Evolutionary conservation across 768 basidiomycete species (phyloP).

Genomic region (Cystofilobasidium bisporidii): DNA sequence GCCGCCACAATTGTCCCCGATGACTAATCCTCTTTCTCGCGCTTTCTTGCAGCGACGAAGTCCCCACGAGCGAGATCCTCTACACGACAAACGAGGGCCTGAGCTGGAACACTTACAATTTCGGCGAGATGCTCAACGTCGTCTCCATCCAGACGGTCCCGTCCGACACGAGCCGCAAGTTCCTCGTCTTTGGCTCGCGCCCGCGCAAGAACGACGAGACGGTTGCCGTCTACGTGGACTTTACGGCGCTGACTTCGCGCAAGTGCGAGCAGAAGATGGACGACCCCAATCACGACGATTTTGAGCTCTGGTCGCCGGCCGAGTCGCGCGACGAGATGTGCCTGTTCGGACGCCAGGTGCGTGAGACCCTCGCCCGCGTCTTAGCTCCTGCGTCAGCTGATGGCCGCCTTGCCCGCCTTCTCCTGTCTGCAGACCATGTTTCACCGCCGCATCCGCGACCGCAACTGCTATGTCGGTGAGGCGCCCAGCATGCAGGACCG

Average conservation of each 20-base stretch:
- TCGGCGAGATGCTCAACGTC: slow-evolving; percentile 66
- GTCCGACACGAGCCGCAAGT: slow-evolving; percentile 77
- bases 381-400: background rate
- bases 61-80: slow-evolving; percentile 75
- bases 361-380: slow-evolving; percentile 22
- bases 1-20: too few species aligned
- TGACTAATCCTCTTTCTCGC: background rate
- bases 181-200: slow-evolving; percentile 68
- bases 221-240: slow-evolving; percentile 79
- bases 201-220: slow-evolving; percentile 45
- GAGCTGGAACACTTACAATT: slow-evolving; percentile 79
- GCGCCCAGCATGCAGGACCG: slow-evolving; percentile 35
- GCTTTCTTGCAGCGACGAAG: slow-evolving; percentile 54
- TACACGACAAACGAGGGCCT: slow-evolving; percentile 85
- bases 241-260: slow-evolving; percentile 60
- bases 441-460: slow-evolving; percentile 69
- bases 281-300: slow-evolving; percentile 76
- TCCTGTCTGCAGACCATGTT: slow-evolving; percentile 63
- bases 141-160: slow-evolving; percentile 75
- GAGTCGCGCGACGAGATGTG: slow-evolving; percentile 78
- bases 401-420: background rate
- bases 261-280: slow-evolving; percentile 61
- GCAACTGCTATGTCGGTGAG: slow-evolving; percentile 75
- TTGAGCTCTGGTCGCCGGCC: slow-evolving; percentile 93
- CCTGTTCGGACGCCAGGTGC: slow-evolving; percentile 81